These are phyloP conservation scores for Amaranthus hypochondriacus DNA, from an alignment of 148 eudicot genomes.

Conservation along the genomic window DNA sequence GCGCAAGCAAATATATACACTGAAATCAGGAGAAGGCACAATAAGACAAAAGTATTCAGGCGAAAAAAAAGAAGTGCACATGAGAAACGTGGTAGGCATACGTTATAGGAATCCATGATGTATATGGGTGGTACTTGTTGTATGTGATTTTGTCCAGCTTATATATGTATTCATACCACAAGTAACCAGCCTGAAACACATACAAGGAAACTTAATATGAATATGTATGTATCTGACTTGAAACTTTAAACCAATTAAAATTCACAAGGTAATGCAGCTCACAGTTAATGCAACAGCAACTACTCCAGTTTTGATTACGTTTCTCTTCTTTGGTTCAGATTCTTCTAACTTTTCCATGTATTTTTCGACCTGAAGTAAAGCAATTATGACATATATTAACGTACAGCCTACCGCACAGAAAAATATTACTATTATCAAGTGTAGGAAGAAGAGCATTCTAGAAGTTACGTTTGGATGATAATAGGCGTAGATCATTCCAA, in stretches of 20 bases:
- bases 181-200: conserved; percentile 75
- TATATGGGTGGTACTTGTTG: conserved; percentile 95
- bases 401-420: background rate
- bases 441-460: background rate
- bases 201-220: background rate
- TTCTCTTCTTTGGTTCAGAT: conserved; percentile 66
- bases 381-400: background rate
- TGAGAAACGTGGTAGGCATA: conserved; percentile 28
- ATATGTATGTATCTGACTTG: background rate
- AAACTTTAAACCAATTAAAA: conserved; percentile 3
- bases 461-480: conserved; percentile 78
- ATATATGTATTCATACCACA: conserved; percentile 93
- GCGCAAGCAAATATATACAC: conserved; percentile 89
- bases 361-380: conserved; percentile 63
- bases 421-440: background rate
- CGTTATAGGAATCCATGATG: conserved; percentile 99
- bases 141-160: conserved; percentile 87
- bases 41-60: background rate
- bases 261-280: conserved; percentile 28
- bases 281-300: conserved; percentile 56
- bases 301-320: conserved; percentile 64
- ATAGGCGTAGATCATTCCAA: conserved; percentile 95
- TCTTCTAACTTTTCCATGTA: conserved; percentile 96
- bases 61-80: background rate
- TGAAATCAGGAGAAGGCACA: conserved; percentile 32